Percentiles rank a stretch among this genome's conserved stretches.
phyloP scores from a whole-genome alignment of 345 rosid species.

The Diplotaxis tenuifolia region DNA sequence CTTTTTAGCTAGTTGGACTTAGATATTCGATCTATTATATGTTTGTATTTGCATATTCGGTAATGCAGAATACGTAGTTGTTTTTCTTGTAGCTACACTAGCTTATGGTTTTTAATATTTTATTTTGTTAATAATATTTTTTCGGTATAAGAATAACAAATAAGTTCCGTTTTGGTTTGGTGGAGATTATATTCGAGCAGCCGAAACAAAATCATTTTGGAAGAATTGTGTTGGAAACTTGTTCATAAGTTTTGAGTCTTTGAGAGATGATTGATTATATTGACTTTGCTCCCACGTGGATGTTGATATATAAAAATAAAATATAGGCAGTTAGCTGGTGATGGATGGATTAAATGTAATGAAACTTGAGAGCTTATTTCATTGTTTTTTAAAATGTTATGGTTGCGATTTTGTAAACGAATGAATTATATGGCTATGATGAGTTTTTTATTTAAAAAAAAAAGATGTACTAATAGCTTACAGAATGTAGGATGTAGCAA shows the following conservation, averaged over 20 bases:
- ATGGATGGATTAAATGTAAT: constrained; percentile 14
- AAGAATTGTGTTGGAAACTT: constrained; percentile 14
- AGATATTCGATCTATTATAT: background rate
- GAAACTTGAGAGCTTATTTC: background rate
- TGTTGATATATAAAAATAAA: background rate
- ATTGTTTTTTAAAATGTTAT: background rate
- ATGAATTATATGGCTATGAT: background rate
- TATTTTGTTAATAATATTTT: background rate
- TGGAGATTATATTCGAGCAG: constrained; percentile 19
- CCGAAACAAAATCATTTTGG: constrained; percentile 32
- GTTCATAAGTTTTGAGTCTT: constrained; percentile 10
- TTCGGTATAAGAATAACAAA: background rate
- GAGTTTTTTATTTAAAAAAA: background rate
- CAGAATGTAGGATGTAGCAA: background rate
- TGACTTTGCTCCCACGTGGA: constrained; percentile 30
- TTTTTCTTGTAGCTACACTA: background rate
- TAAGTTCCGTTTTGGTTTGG: constrained; percentile 4
- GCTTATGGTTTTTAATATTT: background rate
- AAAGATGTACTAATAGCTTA: background rate
- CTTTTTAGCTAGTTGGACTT: constrained; percentile 2
- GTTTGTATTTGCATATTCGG: constrained; percentile 10
- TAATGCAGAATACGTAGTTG: background rate
- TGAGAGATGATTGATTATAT: constrained; percentile 15
- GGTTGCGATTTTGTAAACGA: constrained; percentile 5
- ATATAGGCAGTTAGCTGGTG: constrained; percentile 26